Percentiles rank a stretch among this genome's conserved stretches.
These are phyloP conservation scores for Lycium ferocissimum DNA, from an alignment of 257 asterid genomes.

Conservation along the genomic window DNA sequence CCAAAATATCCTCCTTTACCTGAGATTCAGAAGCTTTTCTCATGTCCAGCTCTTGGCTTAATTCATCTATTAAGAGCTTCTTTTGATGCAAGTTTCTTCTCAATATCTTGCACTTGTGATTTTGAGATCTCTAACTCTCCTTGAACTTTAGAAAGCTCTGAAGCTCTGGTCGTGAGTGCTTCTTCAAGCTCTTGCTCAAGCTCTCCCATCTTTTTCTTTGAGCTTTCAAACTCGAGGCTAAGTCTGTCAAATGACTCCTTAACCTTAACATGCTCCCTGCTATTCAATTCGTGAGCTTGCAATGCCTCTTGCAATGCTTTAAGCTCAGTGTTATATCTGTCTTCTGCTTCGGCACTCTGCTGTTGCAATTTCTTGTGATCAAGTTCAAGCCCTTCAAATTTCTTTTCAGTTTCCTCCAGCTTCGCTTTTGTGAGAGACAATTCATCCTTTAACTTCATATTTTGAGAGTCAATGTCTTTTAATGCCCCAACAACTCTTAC, in stretches of 20 bases:
- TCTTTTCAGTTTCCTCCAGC: constrained; percentile 50
- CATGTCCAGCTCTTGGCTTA: constrained; percentile 61
- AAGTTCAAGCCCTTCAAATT: constrained; percentile 60
- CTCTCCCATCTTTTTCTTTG: constrained; percentile 68
- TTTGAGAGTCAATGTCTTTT: constrained; percentile 70
- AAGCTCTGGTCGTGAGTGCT: constrained; percentile 49
- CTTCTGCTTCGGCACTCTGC: constrained; percentile 62
- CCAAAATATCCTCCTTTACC: constrained; percentile 53
- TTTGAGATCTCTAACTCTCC: constrained; percentile 68
- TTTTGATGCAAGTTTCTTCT: constrained; percentile 69
- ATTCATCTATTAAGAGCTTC: constrained; percentile 57
- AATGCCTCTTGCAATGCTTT: constrained; percentile 67
- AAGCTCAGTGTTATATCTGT: constrained; percentile 55
- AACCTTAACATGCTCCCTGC: constrained; percentile 57
- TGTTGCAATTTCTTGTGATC: constrained; percentile 60
- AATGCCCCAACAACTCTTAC: constrained; percentile 53
- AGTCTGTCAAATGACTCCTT: constrained; percentile 68
- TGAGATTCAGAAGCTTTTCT: constrained; percentile 62
- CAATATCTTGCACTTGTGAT: constrained; percentile 61
- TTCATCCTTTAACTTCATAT: constrained; percentile 58
- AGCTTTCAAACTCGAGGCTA: constrained; percentile 67
- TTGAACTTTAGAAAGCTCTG: constrained; percentile 64
- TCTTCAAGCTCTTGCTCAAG: constrained; percentile 75
- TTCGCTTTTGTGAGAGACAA: constrained; percentile 59
- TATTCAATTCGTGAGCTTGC: constrained; percentile 60